Percentiles rank a stretch among this genome's conserved stretches.
Conservation (phyloP, 768 basidiomycete species). For the Mycena polygramma region DNA sequence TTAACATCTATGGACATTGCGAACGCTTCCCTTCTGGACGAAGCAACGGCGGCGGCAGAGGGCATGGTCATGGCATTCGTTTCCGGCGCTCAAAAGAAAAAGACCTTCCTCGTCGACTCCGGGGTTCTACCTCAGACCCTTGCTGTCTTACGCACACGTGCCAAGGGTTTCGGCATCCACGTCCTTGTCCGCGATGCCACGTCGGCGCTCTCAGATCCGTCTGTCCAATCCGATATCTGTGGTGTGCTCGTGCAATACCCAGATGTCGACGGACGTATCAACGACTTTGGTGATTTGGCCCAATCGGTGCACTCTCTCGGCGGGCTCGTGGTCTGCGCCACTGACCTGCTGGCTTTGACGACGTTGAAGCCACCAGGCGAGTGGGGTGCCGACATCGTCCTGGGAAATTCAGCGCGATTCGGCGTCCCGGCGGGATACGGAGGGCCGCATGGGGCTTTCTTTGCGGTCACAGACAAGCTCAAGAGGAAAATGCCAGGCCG, state of each 20-base stretch:
- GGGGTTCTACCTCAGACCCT: slow-evolving; percentile 91
- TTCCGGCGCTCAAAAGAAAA: slow-evolving; percentile 75
- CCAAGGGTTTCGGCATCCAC: slow-evolving; percentile 93
- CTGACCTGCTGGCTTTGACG: slow-evolving; percentile 93
- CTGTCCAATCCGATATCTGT: slow-evolving; percentile 74
- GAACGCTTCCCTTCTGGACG: slow-evolving; percentile 95
- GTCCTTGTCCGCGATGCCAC: slow-evolving; percentile 76
- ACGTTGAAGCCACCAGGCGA: slow-evolving; percentile 96
- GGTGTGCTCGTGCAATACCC: slow-evolving; percentile 96
- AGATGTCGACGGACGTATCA: slow-evolving; percentile 86
- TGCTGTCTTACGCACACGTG: slow-evolving; percentile 89
- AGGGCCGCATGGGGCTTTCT: slow-evolving; percentile 98
- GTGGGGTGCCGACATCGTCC: slow-evolving; percentile 97
- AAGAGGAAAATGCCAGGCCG: slow-evolving; percentile 99
- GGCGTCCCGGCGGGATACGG: slow-evolving; percentile 98
- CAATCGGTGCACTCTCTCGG: slow-evolving; percentile 77
- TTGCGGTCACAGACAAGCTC: slow-evolving; percentile 90
- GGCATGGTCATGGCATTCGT: slow-evolving; percentile 96
- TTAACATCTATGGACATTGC: slow-evolving; percentile 96
- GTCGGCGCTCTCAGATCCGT: slow-evolving; percentile 64
- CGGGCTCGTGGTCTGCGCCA: slow-evolving; percentile 89
- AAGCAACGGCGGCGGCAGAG: slow-evolving; percentile 95
- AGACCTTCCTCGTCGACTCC: slow-evolving; percentile 86
- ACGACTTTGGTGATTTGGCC: slow-evolving; percentile 77
- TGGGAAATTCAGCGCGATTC: slow-evolving; percentile 96